Percentiles rank a stretch among this genome's conserved stretches.
These are phyloP conservation scores for Zelonia costaricensis DNA, from an alignment of 208 protist species.

Conservation along the genomic window DNA sequence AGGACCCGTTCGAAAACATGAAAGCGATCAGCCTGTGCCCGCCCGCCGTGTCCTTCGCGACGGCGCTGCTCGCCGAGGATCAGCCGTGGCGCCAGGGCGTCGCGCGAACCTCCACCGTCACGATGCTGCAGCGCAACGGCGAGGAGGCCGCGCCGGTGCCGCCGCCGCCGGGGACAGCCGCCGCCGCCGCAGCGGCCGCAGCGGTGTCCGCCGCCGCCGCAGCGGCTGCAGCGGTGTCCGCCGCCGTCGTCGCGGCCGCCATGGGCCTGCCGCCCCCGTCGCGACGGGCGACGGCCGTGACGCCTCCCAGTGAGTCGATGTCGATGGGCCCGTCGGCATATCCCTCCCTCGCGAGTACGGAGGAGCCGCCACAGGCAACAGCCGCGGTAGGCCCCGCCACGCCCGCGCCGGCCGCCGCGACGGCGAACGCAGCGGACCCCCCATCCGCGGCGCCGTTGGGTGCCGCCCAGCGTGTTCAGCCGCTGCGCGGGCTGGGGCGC, in stretches of 20 bases:
- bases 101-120: constrained; percentile 12
- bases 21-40: constrained; percentile 1
- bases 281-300: not conserved
- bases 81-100: constrained; percentile 24
- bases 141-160: not conserved
- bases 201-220: too few species aligned
- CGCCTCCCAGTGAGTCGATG: not conserved
- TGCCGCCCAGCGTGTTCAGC: constrained; percentile 15
- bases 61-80: constrained; percentile 16
- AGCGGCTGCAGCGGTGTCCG: too few species aligned
- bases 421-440: not conserved
- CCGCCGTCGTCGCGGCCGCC: too few species aligned
- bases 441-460: too few species aligned
- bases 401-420: not conserved
- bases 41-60: constrained; percentile 19
- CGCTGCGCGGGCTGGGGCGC: constrained; percentile 37
- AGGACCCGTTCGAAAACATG: not conserved
- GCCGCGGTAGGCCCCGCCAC: not conserved
- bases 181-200: too few species aligned
- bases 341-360: not conserved
- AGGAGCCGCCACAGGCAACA: not conserved
- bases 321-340: too few species aligned
- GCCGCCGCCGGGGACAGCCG: not conserved
- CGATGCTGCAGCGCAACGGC: constrained; percentile 14
- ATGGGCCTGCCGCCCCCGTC: not conserved